Percentiles rank a stretch among this genome's conserved stretches.
Evolutionary conservation across 331 rosid genomes (phyloP).

Genomic region (Dryas integrifolia): DNA sequence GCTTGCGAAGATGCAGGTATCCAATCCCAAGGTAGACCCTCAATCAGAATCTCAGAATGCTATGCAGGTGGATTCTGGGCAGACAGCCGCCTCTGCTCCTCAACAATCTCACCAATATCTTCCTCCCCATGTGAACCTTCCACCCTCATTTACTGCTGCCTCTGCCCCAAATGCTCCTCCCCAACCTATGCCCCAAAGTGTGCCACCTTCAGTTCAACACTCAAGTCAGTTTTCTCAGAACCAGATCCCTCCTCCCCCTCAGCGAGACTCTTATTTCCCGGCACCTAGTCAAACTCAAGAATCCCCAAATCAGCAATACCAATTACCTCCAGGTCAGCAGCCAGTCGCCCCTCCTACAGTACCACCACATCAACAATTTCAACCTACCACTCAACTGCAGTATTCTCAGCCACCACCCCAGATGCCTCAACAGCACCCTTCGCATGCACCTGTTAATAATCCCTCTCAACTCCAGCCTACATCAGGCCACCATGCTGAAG

Average conservation of each 20-base stretch:
- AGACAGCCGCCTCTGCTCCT: conserved; percentile 55
- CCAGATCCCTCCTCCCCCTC: conserved; percentile 59
- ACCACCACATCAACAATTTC: conserved; percentile 66
- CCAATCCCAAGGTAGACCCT: conserved; percentile 44
- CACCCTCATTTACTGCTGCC: conserved; percentile 46
- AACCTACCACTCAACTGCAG: conserved; percentile 56
- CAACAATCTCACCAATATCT: conserved; percentile 56
- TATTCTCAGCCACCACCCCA: conserved; percentile 58
- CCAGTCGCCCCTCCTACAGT: conserved; percentile 51
- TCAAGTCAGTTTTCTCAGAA: conserved; percentile 63
- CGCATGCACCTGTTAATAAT: conserved; percentile 46
- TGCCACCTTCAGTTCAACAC: conserved; percentile 50
- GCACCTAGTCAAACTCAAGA: conserved; percentile 63
- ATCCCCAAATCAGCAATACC: conserved; percentile 63
- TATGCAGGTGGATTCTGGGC: conserved; percentile 39
- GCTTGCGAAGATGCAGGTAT: conserved; percentile 57
- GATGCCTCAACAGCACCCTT: conserved; percentile 58
- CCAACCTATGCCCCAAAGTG: conserved; percentile 49
- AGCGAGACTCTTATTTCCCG: conserved; percentile 60
- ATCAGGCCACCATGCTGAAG: conserved; percentile 64
- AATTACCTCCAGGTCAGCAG: conserved; percentile 58
- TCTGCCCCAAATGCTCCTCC: conserved; percentile 74
- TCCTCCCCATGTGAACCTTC: conserved; percentile 46
- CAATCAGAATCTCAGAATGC: conserved; percentile 42
- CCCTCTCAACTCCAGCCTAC: conserved; percentile 61